Base-by-base conservation (phyloP, 2,329 filamentous ascomycete genomes). In the Chrysosporium keratinophilum region DNA sequence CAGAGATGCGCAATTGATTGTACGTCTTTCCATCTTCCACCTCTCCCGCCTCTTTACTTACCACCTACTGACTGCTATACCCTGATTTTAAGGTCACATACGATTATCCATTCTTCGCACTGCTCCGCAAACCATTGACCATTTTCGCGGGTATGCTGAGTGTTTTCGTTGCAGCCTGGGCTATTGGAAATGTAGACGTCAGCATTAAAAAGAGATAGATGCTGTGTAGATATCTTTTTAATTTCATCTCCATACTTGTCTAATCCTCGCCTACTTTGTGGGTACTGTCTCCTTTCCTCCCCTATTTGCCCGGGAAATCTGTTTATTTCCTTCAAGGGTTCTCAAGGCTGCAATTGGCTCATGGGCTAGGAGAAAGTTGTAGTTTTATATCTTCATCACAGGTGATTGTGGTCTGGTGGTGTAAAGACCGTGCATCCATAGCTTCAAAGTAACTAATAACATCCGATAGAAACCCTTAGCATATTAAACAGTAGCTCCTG, bases 51-150 rank as follows among this genome's bases (percentile, higher is more conserved):
- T 19, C 23, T n/a, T 41, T 15, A 10, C 46, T 28, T 47, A 12
- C 5, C n/a, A 20, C 9, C 17, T 42, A 40, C 33, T 7, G 23
- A 23, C 17, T 48, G 20, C 17, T 34, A 44, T 54, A 34, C 34
- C 15, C 37, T 14, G 46, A 52, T 52, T 37, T 55, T 40, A 51
- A 77, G 72, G 67, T 97, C 51, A 85, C 86, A 1, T 98, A 98
- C 69, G 87, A 95, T 59, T 88, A 93, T 65, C 81, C 90, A 1
- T 77, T 85, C 60, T 66, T 78, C 2, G 85, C 87, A 28, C 81
- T 80, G 39, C 79, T 95, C 63, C 82, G 89, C 64, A 98, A 98
- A 75, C 93, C 93, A 0, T 61, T 95, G 17, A 81, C 91, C 20
- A 80, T 97, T 56, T 88, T 93, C 59, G 74, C 75, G 33, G 88